A percentile compares a stretch with the other conserved stretches of the same genome.
Conservation (phyloP, 2,329 filamentous ascomycete species). For the Grosmannia clavigera region DNA sequence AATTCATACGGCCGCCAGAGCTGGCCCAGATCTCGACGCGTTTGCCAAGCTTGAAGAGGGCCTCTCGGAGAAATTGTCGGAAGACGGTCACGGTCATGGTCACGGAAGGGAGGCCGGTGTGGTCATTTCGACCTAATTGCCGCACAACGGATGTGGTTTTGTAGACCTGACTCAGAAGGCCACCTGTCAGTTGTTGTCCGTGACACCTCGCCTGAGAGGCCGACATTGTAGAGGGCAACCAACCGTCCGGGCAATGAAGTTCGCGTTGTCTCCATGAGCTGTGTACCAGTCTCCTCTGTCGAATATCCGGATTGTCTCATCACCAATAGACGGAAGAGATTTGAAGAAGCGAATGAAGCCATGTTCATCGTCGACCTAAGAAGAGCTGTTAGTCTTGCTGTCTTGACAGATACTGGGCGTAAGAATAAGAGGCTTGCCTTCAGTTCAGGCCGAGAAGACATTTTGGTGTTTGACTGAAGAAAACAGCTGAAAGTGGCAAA, state of each 20-base stretch:
- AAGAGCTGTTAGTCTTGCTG: neutral
- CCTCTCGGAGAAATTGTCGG: conserved; percentile 87
- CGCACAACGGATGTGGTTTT: conserved; percentile 94
- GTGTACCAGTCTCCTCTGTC: conserved; percentile 94
- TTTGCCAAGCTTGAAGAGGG: conserved; percentile 82
- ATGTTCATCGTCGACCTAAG: conserved; percentile 87
- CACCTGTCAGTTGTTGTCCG: neutral
- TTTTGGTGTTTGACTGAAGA: conserved; percentile 22
- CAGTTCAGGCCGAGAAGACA: conserved; percentile 61
- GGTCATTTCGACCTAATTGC: conserved; percentile 72
- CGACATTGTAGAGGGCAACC: conserved; percentile 11
- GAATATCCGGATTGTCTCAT: conserved; percentile 78
- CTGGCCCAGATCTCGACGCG: conserved; percentile 84
- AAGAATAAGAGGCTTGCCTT: conserved; percentile 37
- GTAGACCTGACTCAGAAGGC: conserved; percentile 52
- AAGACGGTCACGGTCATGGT: conserved; percentile 94
- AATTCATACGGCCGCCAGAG: conserved; percentile 65
- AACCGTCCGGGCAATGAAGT: conserved; percentile 69
- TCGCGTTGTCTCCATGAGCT: conserved; percentile 76
- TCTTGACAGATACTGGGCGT: neutral
- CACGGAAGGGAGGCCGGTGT: conserved; percentile 79
- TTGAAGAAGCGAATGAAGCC: conserved; percentile 97
- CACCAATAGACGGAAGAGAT: conserved; percentile 57
- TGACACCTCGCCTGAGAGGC: neutral
- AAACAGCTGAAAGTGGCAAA: neutral